These are phyloP conservation scores for Xylaria arbuscula DNA, from an alignment of 2,329 filamentous ascomycete genomes.

Conservation along the genomic window DNA sequence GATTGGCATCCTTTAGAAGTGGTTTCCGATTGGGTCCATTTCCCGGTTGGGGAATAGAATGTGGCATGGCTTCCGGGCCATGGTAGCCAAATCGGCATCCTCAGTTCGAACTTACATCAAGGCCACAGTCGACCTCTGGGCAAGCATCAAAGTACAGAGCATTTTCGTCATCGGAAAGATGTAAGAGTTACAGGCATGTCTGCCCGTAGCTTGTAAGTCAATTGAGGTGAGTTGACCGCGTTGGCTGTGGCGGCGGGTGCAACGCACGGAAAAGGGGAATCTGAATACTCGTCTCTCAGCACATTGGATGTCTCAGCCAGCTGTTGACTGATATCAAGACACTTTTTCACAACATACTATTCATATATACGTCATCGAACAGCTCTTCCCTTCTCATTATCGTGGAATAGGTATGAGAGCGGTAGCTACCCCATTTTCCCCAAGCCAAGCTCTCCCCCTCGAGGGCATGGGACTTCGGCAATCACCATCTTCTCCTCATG, in stretches of 20 bases:
- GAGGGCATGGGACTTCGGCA: constrained; percentile 2
- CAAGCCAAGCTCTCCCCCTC: constrained; percentile 10
- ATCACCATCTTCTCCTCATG: constrained; percentile 25
- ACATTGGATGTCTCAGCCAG: no score
- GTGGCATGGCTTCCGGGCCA: not conserved
- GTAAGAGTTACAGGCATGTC: no score
- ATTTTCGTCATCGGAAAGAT: not conserved
- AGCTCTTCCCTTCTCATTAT: not conserved
- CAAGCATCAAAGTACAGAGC: no score
- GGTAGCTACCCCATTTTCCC: not conserved
- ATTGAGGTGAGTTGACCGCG: no score
- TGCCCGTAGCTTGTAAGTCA: not conserved
- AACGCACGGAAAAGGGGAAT: not conserved
- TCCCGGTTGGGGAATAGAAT: not conserved
- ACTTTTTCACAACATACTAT: not conserved
- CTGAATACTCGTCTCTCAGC: not conserved
- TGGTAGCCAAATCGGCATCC: no score
- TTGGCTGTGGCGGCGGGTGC: not conserved
- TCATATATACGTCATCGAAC: not conserved
- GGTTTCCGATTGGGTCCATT: not conserved
- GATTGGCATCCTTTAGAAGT: not conserved
- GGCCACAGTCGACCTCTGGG: no score
- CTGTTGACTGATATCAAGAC: no score
- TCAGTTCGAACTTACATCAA: not conserved
- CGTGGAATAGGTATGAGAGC: not conserved